These are phyloP conservation scores for Diversispora eburnea DNA, from an alignment of 192 early-diverging fungal genomes.

Conservation along the genomic window DNA sequence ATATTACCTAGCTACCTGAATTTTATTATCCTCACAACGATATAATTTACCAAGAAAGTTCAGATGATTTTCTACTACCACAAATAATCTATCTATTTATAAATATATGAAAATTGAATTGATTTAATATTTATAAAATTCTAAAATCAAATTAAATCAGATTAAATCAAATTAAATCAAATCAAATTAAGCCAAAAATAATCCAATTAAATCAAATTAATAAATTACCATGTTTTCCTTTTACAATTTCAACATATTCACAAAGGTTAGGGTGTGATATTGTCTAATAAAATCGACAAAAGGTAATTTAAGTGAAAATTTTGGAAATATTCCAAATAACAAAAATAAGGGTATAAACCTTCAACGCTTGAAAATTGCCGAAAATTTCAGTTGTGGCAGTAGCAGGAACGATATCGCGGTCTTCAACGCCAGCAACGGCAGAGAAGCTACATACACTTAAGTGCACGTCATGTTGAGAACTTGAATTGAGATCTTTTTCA, in stretches of 20 bases:
- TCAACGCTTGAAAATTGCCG: conserved; percentile 46
- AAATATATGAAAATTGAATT: neutral
- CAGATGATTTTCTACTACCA: conserved; percentile 33
- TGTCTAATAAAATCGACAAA: conserved; percentile 35
- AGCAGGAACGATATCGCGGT: conserved; percentile 37
- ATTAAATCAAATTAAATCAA: too few relatives aligned
- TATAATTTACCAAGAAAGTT: conserved; percentile 49
- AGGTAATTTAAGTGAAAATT: neutral
- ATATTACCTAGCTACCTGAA: conserved; percentile 1
- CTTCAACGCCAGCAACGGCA: conserved; percentile 12
- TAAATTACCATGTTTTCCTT: conserved; percentile 57
- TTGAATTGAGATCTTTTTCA: conserved; percentile 21
- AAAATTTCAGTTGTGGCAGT: conserved; percentile 48
- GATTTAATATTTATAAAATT: too few relatives aligned
- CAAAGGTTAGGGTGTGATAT: conserved; percentile 58
- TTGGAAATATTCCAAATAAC: neutral
- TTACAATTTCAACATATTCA: conserved; percentile 59
- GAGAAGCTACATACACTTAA: conserved; percentile 25
- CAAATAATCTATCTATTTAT: conserved; percentile 51
- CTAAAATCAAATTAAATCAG: too few relatives aligned
- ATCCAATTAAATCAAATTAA: conserved; percentile 1
- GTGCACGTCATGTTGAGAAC: conserved; percentile 18
- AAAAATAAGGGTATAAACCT: conserved; percentile 28
- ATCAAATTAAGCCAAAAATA: too few relatives aligned
- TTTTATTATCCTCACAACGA: conserved; percentile 26